A percentile compares a stretch with the other conserved stretches of the same genome.
Conservation (phyloP, 2,329 filamentous ascomycete species). For the Fusarium nematophilum region DNA sequence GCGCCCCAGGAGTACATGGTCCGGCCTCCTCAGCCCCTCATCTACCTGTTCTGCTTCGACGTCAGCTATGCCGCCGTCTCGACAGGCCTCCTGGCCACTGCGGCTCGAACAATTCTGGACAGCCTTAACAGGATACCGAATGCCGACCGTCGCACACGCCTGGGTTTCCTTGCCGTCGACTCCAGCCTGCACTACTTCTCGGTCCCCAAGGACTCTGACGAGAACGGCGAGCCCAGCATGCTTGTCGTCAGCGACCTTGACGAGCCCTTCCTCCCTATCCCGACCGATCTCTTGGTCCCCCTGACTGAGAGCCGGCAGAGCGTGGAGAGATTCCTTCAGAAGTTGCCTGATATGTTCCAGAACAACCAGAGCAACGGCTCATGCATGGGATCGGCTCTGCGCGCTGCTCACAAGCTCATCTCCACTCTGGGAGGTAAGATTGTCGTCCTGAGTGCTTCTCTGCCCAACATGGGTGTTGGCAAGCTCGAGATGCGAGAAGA, state of each 20-base stretch:
- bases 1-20: slow-evolving; percentile 99
- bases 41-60: slow-evolving; percentile 95
- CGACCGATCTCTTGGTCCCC: slow-evolving; percentile 89
- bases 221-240: slow-evolving; percentile 88
- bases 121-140: slow-evolving; percentile 98
- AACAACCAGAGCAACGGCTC: slow-evolving; percentile 89
- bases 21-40: slow-evolving; percentile 91
- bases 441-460: slow-evolving; percentile 86
- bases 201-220: slow-evolving; percentile 87
- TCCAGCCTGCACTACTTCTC: slow-evolving; percentile 96
- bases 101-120: slow-evolving; percentile 92
- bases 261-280: slow-evolving; percentile 95
- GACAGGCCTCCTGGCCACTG: slow-evolving; percentile 90
- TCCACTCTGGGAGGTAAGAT: slow-evolving; percentile 95
- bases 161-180: slow-evolving; percentile 96
- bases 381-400: slow-evolving; percentile 94
- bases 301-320: slow-evolving; percentile 89
- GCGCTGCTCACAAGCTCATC: slow-evolving; percentile 95
- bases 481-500: slow-evolving; percentile 95
- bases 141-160: slow-evolving; percentile 88
- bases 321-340: slow-evolving; percentile 89
- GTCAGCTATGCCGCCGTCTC: slow-evolving; percentile 92
- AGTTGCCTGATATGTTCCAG: slow-evolving; percentile 96
- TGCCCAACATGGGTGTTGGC: slow-evolving; percentile 90
- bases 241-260: slow-evolving; percentile 94